Evolutionary conservation across 768 basidiomycete genomes (phyloP).

Genomic region (Lentinula guzmanii): DNA sequence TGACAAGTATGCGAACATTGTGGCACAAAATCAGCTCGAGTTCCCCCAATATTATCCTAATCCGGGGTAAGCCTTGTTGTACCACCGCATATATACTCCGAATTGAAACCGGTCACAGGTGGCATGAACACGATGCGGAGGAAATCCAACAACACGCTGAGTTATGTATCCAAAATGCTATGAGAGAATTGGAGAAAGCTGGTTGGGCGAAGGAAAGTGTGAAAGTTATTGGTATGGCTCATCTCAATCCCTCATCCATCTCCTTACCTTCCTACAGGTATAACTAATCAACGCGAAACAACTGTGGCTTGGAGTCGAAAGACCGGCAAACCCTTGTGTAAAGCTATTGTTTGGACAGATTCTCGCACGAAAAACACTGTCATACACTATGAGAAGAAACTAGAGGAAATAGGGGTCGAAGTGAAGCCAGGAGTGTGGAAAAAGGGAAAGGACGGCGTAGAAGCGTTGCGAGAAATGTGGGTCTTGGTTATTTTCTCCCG

Average conservation of each 20-base stretch:
- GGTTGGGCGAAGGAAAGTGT: constrained; percentile 81
- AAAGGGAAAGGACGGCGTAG: constrained; percentile 64
- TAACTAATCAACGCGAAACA: constrained; percentile 98
- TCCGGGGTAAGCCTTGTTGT: constrained; percentile 54
- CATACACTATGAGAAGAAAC: constrained; percentile 68
- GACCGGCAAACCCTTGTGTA: constrained; percentile 85
- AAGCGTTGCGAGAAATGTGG: constrained; percentile 62
- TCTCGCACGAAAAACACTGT: constrained; percentile 86
- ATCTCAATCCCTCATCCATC: constrained; percentile 6
- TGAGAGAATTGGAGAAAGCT: constrained; percentile 59
- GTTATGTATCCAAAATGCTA: constrained; percentile 67
- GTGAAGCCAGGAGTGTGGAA: constrained; percentile 57
- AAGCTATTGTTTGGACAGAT: constrained; percentile 95
- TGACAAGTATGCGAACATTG: constrained; percentile 78
- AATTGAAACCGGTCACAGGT: constrained; percentile 38
- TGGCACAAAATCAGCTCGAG: constrained; percentile 87
- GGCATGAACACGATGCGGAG: constrained; percentile 91
- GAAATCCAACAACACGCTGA: constrained; percentile 77
- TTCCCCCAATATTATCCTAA: constrained; percentile 92
- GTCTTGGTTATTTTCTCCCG: background rate
- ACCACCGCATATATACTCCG: background rate
- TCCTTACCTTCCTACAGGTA: constrained; percentile 40
- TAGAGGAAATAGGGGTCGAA: constrained; percentile 71
- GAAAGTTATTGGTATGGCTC: constrained; percentile 80
- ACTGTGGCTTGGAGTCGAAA: constrained; percentile 87